Conservation (phyloP, 257 asterid genomes). For the Solanum etuberosum region DNA sequence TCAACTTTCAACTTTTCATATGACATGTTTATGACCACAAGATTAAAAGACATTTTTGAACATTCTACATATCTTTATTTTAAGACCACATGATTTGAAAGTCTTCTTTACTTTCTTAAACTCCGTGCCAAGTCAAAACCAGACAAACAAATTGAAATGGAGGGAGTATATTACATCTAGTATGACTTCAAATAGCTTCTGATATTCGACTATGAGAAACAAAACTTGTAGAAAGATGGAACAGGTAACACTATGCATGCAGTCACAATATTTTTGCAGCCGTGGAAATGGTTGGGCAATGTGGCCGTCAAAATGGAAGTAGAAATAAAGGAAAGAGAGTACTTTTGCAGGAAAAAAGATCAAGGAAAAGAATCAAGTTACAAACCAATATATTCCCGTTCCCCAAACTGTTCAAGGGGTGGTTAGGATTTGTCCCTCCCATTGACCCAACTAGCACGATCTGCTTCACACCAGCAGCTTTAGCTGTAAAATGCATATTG, state of each 20-base stretch:
- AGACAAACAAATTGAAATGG: background rate
- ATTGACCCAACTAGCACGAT: slow-evolving; percentile 91
- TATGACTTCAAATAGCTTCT: background rate
- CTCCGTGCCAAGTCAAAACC: background rate
- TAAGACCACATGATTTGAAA: background rate
- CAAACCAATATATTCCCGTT: slow-evolving; percentile 91
- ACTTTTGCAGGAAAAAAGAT: background rate
- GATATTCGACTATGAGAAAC: background rate
- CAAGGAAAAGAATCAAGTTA: background rate
- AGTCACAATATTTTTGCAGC: background rate
- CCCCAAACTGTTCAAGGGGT: slow-evolving; percentile 76
- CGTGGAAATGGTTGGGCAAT: background rate
- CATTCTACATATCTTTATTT: background rate
- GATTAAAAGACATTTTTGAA: background rate
- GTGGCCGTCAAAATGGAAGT: background rate
- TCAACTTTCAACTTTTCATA: background rate
- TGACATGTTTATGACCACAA: background rate
- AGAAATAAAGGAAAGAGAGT: background rate
- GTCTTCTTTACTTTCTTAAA: background rate
- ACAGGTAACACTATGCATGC: background rate
- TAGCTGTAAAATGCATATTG: slow-evolving; percentile 41
- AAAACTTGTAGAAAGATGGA: background rate
- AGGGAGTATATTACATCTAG: background rate
- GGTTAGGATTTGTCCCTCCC: slow-evolving; percentile 80
- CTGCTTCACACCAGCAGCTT: slow-evolving; percentile 94